Percentiles rank a stretch among this genome's conserved stretches.
These are phyloP conservation scores for Neurospora sp. DNA, from an alignment of 495 filamentous ascomycete species.

Conservation along the genomic window DNA sequence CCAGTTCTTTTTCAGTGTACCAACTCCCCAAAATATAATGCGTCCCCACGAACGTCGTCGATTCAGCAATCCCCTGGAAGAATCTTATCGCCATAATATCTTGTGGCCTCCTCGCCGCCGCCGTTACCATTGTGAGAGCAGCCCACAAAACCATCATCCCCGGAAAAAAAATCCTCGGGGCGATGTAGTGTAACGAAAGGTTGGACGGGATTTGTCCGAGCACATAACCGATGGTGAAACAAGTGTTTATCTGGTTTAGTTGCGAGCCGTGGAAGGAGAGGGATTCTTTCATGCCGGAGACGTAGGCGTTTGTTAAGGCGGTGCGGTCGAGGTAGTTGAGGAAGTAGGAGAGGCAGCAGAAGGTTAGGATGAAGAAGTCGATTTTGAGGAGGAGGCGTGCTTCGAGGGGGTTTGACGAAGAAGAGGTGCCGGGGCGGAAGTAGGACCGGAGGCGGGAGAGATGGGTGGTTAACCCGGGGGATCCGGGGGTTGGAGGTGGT, in stretches of 20 bases:
- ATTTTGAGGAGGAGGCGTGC: slow-evolving; percentile 42
- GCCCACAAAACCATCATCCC: slow-evolving; percentile 53
- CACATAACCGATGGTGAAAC: slow-evolving; percentile 39
- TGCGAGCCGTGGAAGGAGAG: slow-evolving; percentile 46
- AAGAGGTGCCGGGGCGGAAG: neutral
- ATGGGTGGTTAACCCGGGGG: neutral
- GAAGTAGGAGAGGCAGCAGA: slow-evolving; percentile 53
- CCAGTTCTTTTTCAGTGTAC: slow-evolving; percentile 56
- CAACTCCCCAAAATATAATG: slow-evolving; percentile 58
- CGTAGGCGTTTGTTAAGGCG: slow-evolving; percentile 54
- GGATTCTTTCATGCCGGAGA: slow-evolving; percentile 57
- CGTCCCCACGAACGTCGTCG: slow-evolving; percentile 50
- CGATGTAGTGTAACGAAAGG: slow-evolving; percentile 47
- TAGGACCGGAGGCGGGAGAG: neutral
- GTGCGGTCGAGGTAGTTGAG: slow-evolving; percentile 45
- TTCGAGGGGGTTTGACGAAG: slow-evolving; percentile 24
- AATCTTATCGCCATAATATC: slow-evolving; percentile 60
- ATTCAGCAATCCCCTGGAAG: slow-evolving; percentile 54
- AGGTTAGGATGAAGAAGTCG: slow-evolving; percentile 56
- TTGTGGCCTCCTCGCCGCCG: slow-evolving; percentile 35
- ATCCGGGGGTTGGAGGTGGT: neutral
- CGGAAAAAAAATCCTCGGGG: slow-evolving; percentile 51
- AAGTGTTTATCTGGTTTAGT: slow-evolving; percentile 48
- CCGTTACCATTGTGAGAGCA: slow-evolving; percentile 49
- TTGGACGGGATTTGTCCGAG: slow-evolving; percentile 53